Evolutionary conservation across 2,329 filamentous ascomycete genomes (phyloP).

Genomic region (Basipetospora chlamydospora): DNA sequence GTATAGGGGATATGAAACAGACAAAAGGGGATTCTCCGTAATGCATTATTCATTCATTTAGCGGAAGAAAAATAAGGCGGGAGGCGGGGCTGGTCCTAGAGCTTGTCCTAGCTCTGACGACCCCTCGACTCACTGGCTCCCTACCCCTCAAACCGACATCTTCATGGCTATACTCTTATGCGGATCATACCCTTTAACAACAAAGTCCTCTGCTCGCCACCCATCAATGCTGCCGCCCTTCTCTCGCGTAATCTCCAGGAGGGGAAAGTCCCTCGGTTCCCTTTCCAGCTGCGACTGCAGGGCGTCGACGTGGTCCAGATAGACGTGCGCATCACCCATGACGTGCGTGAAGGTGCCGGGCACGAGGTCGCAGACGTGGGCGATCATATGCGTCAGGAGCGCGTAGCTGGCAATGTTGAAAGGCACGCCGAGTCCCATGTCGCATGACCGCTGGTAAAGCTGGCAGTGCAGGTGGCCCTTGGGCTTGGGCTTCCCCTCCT

Average conservation of each 20-base stretch:
- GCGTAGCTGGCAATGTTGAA: conserved; percentile 98
- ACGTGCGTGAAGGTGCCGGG: conserved; percentile 84
- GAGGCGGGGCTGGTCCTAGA: no score
- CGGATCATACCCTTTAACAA: conserved; percentile 75
- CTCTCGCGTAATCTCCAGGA: conserved; percentile 55
- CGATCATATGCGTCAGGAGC: conserved; percentile 87
- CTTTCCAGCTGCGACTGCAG: conserved; percentile 66
- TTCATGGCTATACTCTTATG: conserved; percentile 94
- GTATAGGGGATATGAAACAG: no score
- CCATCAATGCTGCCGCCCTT: conserved; percentile 69
- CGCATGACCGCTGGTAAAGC: conserved; percentile 85
- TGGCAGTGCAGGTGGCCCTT: conserved; percentile 71
- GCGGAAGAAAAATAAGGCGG: no score
- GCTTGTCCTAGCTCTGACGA: no score
- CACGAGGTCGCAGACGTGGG: conserved; percentile 68
- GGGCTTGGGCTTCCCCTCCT: conserved; percentile 28
- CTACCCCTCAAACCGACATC: conserved; percentile 65
- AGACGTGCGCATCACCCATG: conserved; percentile 97
- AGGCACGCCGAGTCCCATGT: conserved; percentile 93
- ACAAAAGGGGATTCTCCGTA: background rate
- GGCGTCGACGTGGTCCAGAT: conserved; percentile 82
- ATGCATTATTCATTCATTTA: no score
- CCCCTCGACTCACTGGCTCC: no score
- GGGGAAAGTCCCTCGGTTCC: conserved; percentile 69
- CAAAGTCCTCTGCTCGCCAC: conserved; percentile 80